A percentile compares a stretch with the other conserved stretches of the same genome.
These are phyloP conservation scores for Sporothrix brasiliensis DNA, from an alignment of 2,329 filamentous ascomycete genomes.

Conservation along the genomic window DNA sequence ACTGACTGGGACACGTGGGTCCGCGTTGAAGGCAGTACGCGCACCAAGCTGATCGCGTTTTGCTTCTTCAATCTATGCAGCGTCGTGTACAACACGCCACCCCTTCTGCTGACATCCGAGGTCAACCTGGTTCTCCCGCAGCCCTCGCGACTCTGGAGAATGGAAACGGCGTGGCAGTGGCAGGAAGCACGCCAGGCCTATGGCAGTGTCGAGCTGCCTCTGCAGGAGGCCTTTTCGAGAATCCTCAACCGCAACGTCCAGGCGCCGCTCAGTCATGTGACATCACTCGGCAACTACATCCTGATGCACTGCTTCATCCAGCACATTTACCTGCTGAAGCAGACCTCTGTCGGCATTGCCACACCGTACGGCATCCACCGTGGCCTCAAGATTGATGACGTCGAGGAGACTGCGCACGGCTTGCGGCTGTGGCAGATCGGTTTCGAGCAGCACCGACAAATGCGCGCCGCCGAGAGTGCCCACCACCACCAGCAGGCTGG, in stretches of 20 bases:
- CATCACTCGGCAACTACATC: constrained; percentile 69
- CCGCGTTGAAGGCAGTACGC: constrained; percentile 57
- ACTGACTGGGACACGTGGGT: constrained; percentile 64
- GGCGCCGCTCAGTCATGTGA: constrained; percentile 54
- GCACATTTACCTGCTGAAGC: constrained; percentile 70
- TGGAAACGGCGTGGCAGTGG: constrained; percentile 62
- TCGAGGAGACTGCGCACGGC: constrained; percentile 60
- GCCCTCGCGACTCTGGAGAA: constrained; percentile 60
- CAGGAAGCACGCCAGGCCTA: constrained; percentile 58
- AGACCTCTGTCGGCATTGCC: constrained; percentile 57
- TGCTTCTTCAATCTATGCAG: constrained; percentile 67
- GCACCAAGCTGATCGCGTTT: constrained; percentile 63
- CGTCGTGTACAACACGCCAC: constrained; percentile 63
- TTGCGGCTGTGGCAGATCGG: constrained; percentile 61
- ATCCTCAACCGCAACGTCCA: constrained; percentile 57
- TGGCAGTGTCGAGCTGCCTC: constrained; percentile 54
- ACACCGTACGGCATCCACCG: constrained; percentile 55
- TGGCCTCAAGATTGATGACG: constrained; percentile 57
- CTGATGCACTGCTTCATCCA: constrained; percentile 73
- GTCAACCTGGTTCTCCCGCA: constrained; percentile 59
- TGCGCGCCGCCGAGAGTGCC: constrained; percentile 52
- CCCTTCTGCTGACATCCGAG: constrained; percentile 61
- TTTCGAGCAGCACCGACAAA: constrained; percentile 60
- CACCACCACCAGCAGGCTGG: constrained; percentile 41
- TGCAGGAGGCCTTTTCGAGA: constrained; percentile 60